phyloP scores from a whole-genome alignment of 192 early-diverging fungal species.

The Gryganskiella cystojenkinii region DNA sequence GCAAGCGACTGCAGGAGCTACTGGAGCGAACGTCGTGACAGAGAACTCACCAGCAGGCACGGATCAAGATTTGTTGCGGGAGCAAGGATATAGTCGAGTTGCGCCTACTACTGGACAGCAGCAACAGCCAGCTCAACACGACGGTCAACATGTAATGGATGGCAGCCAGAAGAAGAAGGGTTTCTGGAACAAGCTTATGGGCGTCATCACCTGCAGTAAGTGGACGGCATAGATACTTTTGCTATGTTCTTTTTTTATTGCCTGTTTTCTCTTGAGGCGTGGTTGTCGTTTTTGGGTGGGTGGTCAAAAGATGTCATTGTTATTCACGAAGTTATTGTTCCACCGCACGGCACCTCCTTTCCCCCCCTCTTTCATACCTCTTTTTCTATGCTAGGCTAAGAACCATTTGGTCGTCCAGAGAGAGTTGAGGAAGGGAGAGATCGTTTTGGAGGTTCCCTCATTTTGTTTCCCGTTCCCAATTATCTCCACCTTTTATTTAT shows the following conservation, averaged over 20 bases:
- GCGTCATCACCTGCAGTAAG: constrained; percentile 61
- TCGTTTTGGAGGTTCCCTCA: too few relatives aligned
- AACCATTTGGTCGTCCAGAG: too few relatives aligned
- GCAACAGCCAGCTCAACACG: background rate
- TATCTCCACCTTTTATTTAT: too few relatives aligned
- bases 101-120: constrained; percentile 19
- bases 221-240: constrained; percentile 3
- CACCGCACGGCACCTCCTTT: too few relatives aligned
- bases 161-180: constrained; percentile 52
- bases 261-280: constrained; percentile 27
- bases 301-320: too few relatives aligned
- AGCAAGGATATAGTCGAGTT: constrained; percentile 43
- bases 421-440: too few relatives aligned
- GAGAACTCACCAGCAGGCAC: background rate
- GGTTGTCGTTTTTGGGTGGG: too few relatives aligned
- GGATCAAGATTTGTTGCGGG: constrained; percentile 41
- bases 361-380: too few relatives aligned
- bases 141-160: constrained; percentile 32
- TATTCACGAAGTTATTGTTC: too few relatives aligned
- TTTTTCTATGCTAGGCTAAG: too few relatives aligned
- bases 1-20: background rate
- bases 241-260: background rate
- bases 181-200: constrained; percentile 58
- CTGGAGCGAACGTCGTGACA: background rate
- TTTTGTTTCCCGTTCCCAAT: too few relatives aligned